A percentile compares a stretch with the other conserved stretches of the same genome.
Evolutionary conservation across 164 flowering plant genomes (phyloP).

Genomic region (Magnolia changhungtana): DNA sequence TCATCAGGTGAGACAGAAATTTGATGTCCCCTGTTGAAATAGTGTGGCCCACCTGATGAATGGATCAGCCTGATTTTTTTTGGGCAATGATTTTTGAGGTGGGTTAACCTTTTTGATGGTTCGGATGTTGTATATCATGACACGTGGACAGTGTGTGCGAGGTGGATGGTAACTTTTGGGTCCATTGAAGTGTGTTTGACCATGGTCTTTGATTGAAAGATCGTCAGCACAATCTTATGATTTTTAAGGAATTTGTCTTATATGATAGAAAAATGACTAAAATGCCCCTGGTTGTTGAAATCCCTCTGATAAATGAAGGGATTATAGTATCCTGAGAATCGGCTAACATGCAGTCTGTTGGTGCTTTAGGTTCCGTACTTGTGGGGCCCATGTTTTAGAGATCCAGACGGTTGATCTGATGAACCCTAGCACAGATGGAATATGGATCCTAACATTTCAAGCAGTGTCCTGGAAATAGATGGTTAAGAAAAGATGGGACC

Average conservation of each 20-base stretch:
- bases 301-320: no score
- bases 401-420: no score
- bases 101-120: background rate
- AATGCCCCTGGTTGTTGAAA: background rate
- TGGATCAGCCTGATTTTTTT: background rate
- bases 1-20: background rate
- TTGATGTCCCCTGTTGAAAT: background rate
- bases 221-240: background rate
- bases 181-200: no score
- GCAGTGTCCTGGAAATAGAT: no score
- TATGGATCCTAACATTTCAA: no score
- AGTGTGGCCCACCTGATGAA: background rate
- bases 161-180: background rate
- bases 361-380: no score
- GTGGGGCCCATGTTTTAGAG: no score
- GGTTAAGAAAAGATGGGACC: no score
- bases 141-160: background rate
- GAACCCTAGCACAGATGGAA: no score
- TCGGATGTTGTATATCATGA: background rate
- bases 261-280: background rate
- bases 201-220: background rate
- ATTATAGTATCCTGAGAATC: no score
- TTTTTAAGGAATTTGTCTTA: background rate
- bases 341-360: no score
- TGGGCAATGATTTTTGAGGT: background rate